Evolutionary conservation across 2,329 filamentous ascomycete genomes (phyloP).

Genomic region (Penicillium polonicum): DNA sequence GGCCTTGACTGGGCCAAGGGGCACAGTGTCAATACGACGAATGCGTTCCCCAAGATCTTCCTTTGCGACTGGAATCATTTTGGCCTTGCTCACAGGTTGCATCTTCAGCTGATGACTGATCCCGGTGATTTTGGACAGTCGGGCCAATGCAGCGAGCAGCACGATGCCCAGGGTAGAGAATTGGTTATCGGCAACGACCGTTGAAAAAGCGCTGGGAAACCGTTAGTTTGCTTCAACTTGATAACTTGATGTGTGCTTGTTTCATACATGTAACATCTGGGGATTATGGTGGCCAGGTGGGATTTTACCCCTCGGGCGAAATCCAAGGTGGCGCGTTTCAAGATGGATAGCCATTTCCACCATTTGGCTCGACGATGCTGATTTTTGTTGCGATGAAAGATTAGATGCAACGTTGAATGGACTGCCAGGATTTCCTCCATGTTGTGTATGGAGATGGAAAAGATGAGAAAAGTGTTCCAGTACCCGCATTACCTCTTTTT

Average conservation of each 20-base stretch:
- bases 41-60: slow-evolving; percentile 31
- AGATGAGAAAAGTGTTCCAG: too few relatives aligned
- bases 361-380: slow-evolving; percentile 80
- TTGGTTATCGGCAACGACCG: slow-evolving; percentile 68
- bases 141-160: slow-evolving; percentile 64
- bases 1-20: background rate
- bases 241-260: too few relatives aligned
- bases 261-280: slow-evolving; percentile 44
- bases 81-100: background rate
- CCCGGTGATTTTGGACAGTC: slow-evolving; percentile 48
- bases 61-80: slow-evolving; percentile 2
- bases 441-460: background rate
- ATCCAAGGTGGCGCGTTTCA: slow-evolving; percentile 65
- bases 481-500: too few relatives aligned
- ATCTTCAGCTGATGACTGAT: slow-evolving; percentile 35
- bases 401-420: slow-evolving; percentile 59
- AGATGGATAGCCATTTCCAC: slow-evolving; percentile 72
- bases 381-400: slow-evolving; percentile 84
- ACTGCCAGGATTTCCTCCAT: slow-evolving; percentile 31
- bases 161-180: slow-evolving; percentile 70
- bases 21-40: slow-evolving; percentile 14
- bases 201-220: slow-evolving; percentile 56
- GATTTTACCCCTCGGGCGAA: slow-evolving; percentile 45
- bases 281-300: slow-evolving; percentile 38
- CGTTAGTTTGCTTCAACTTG: slow-evolving; percentile 1